These are phyloP conservation scores for Auriscalpium vulgare DNA, from an alignment of 768 basidiomycete species.

Conservation along the genomic window DNA sequence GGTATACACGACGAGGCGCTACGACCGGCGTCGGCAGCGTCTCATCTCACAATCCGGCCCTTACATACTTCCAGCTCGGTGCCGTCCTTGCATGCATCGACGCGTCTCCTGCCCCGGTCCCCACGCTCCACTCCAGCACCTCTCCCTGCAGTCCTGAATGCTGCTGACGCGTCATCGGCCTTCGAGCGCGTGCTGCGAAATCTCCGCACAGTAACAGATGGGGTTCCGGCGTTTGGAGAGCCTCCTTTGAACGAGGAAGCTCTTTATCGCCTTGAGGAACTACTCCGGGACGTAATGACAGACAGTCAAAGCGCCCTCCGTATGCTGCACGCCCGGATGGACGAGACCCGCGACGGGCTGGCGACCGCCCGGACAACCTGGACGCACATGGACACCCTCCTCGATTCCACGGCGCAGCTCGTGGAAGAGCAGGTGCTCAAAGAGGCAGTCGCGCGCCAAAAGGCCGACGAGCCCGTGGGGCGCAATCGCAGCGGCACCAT, in stretches of 20 bases:
- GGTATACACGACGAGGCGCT: slow-evolving; percentile 37
- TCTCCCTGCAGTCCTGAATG: slow-evolving; percentile 35
- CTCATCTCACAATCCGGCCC: slow-evolving; percentile 37
- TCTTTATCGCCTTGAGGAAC: slow-evolving; percentile 34
- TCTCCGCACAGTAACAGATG: slow-evolving; percentile 42
- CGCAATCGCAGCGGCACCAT: slow-evolving; percentile 34
- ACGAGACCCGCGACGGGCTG: slow-evolving; percentile 44
- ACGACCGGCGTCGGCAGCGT: slow-evolving; percentile 47
- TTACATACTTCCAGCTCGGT: slow-evolving; percentile 42
- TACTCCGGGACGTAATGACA: slow-evolving; percentile 41
- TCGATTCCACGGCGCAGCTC: slow-evolving; percentile 35
- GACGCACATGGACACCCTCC: slow-evolving; percentile 34
- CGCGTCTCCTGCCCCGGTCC: slow-evolving; percentile 9
- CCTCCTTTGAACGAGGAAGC: slow-evolving; percentile 31
- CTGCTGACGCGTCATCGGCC: slow-evolving; percentile 28
- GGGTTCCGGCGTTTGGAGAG: slow-evolving; percentile 15
- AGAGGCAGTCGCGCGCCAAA: slow-evolving; percentile 22
- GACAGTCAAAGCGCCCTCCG: slow-evolving; percentile 38
- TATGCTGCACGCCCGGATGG: slow-evolving; percentile 45
- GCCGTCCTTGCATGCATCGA: slow-evolving; percentile 38
- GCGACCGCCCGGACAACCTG: slow-evolving; percentile 37
- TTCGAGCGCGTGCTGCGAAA: slow-evolving; percentile 43
- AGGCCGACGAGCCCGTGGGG: slow-evolving; percentile 10
- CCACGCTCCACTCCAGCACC: slow-evolving; percentile 7
- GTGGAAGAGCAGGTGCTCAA: slow-evolving; percentile 36